Evolutionary conservation across 1,284 basidiomycete genomes (phyloP).

Genomic region (Termitomyces sp.): DNA sequence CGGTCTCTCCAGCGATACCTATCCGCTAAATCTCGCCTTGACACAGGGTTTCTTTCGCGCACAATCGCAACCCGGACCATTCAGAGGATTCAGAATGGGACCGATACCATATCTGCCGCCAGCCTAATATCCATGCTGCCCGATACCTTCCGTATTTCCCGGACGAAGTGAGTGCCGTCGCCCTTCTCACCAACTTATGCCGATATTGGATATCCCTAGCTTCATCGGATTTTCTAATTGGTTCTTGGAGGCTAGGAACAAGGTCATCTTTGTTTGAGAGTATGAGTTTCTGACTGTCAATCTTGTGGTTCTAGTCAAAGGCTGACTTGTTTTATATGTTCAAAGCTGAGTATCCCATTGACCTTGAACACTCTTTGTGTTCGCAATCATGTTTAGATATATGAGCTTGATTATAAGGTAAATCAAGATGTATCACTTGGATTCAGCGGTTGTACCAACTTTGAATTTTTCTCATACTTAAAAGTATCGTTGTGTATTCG

Average conservation of each 20-base stretch:
- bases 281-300: too few relatives aligned
- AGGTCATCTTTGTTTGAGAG: neutral
- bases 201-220: slow-evolving; percentile 1
- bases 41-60: slow-evolving; percentile 22
- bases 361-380: too few relatives aligned
- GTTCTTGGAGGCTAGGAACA: slow-evolving; percentile 10
- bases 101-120: slow-evolving; percentile 4
- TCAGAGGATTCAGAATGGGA: slow-evolving; percentile 9
- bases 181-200: neutral
- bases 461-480: neutral
- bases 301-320: too few relatives aligned
- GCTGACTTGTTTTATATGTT: too few relatives aligned
- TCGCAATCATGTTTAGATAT: too few relatives aligned
- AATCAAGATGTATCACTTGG: too few relatives aligned
- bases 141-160: slow-evolving; percentile 13
- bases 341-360: too few relatives aligned
- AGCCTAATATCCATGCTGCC: slow-evolving; percentile 11
- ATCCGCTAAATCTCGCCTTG: neutral
- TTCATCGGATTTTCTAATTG: slow-evolving; percentile 16
- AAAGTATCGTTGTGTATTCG: neutral
- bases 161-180: slow-evolving; percentile 9
- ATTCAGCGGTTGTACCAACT: too few relatives aligned
- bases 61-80: slow-evolving; percentile 20
- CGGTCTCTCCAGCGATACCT: neutral
- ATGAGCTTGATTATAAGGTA: too few relatives aligned